Conservation (phyloP, 805 yeast genomes). For the Novakomyces olei region DNA sequence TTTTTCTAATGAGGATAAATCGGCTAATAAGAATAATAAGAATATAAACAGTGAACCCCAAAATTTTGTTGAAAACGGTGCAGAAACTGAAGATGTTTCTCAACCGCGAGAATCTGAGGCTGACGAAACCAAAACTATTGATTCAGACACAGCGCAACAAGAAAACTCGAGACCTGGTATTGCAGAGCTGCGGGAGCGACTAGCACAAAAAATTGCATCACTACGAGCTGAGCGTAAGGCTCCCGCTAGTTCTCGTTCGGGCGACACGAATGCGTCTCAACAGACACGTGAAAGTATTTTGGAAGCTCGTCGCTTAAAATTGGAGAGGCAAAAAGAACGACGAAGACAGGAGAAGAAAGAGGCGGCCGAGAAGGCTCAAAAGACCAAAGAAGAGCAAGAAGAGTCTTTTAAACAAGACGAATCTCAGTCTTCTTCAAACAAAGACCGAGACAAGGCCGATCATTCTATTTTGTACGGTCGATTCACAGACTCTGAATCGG, state of each 20-base stretch:
- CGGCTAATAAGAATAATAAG: too few species aligned
- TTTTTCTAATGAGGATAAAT: too few species aligned
- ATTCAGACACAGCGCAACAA: too few species aligned
- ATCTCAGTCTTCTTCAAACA: not conserved
- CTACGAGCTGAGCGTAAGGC: slow-evolving; percentile 74
- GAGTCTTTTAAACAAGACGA: not conserved
- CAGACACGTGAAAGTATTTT: slow-evolving; percentile 30
- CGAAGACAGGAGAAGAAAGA: slow-evolving; percentile 16
- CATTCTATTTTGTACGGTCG: slow-evolving; percentile 49
- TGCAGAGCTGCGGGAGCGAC: slow-evolving; percentile 44
- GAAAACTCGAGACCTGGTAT: not conserved
- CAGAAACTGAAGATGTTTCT: too few species aligned
- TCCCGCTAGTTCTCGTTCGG: slow-evolving; percentile 72
- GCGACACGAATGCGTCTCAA: slow-evolving; percentile 53
- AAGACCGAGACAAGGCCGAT: slow-evolving; percentile 35
- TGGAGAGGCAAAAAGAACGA: slow-evolving; percentile 16
- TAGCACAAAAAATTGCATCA: slow-evolving; percentile 46
- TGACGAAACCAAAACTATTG: too few species aligned
- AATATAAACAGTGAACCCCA: too few species aligned
- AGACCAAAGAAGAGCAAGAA: slow-evolving; percentile 10
- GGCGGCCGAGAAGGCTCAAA: slow-evolving; percentile 16
- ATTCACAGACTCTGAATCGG: slow-evolving; percentile 34
- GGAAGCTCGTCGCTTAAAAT: slow-evolving; percentile 27
- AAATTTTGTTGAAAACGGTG: too few species aligned
- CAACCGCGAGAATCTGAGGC: too few species aligned